These are phyloP conservation scores for Clonostachys chloroleuca DNA, from an alignment of 2,329 filamentous ascomycete genomes.

Conservation along the genomic window DNA sequence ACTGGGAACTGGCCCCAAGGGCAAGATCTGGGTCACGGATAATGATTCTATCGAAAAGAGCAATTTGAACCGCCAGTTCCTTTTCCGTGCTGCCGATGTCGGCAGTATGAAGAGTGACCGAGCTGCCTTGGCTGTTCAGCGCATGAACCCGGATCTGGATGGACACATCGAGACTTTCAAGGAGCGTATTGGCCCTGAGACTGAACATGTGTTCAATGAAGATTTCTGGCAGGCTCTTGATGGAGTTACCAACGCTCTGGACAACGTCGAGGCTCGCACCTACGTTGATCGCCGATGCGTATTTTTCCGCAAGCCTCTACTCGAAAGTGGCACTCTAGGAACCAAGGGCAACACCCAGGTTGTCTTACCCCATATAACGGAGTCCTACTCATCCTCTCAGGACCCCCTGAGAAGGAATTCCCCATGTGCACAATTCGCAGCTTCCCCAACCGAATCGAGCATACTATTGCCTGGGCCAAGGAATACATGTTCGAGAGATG, in stretches of 20 bases:
- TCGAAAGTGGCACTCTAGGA: constrained; percentile 96
- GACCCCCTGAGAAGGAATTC: constrained; percentile 99
- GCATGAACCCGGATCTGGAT: constrained; percentile 89
- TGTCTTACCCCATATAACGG: constrained; percentile 82
- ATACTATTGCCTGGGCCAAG: constrained; percentile 97
- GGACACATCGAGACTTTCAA: constrained; percentile 83
- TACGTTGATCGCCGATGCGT: constrained; percentile 96
- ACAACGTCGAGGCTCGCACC: constrained; percentile 95
- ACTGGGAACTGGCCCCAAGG: constrained; percentile 80
- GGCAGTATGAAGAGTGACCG: constrained; percentile 96
- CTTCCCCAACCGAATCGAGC: constrained; percentile 97
- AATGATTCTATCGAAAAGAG: constrained; percentile 99
- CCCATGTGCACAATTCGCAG: constrained; percentile 97
- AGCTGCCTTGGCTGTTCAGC: constrained; percentile 82
- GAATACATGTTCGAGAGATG: constrained; percentile 86
- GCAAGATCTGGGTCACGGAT: constrained; percentile 89
- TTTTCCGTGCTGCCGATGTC: constrained; percentile 91
- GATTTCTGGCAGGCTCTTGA: constrained; percentile 84
- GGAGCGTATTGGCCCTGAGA: constrained; percentile 87
- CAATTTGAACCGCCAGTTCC: constrained; percentile 94
- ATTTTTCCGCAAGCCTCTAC: constrained; percentile 94
- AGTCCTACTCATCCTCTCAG: constrained; percentile 93
- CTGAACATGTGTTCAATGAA: constrained; percentile 92
- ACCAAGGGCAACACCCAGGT: constrained; percentile 99
- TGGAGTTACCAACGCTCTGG: constrained; percentile 92